These are phyloP conservation scores for Colletotrichum eremochloae DNA, from an alignment of 2,329 filamentous ascomycete genomes.

Conservation along the genomic window DNA sequence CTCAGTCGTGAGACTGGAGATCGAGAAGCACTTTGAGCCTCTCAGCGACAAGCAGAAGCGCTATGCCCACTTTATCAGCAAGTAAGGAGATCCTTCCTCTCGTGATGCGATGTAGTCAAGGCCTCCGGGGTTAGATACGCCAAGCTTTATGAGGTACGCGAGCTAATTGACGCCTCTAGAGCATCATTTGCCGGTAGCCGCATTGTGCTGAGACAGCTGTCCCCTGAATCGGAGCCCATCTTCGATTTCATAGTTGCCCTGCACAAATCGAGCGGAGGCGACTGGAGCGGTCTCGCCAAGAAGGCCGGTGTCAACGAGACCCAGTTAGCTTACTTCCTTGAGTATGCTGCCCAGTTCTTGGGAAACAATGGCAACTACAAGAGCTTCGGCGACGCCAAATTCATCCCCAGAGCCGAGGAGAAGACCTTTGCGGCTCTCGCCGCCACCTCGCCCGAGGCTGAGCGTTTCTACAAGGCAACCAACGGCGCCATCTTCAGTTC, in stretches of 20 bases:
- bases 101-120: slow-evolving; percentile 9
- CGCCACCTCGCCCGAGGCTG: slow-evolving; percentile 69
- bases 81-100: slow-evolving; percentile 60
- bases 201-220: slow-evolving; percentile 84
- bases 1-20: slow-evolving; percentile 86
- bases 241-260: slow-evolving; percentile 85
- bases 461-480: slow-evolving; percentile 75
- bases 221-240: slow-evolving; percentile 84
- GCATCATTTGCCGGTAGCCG: slow-evolving; percentile 83
- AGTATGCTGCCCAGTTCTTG: slow-evolving; percentile 84
- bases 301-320: slow-evolving; percentile 74
- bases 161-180: slow-evolving; percentile 57
- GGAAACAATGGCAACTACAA: slow-evolving; percentile 90
- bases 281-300: slow-evolving; percentile 77
- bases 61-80: slow-evolving; percentile 92
- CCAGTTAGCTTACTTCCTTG: slow-evolving; percentile 76
- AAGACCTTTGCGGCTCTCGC: slow-evolving; percentile 75
- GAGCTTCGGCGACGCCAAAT: slow-evolving; percentile 87
- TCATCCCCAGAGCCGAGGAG: slow-evolving; percentile 78
- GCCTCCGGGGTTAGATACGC: not conserved
- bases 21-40: slow-evolving; percentile 92
- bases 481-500: slow-evolving; percentile 80
- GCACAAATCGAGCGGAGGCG: slow-evolving; percentile 74
- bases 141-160: slow-evolving; percentile 24
- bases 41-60: slow-evolving; percentile 82